phyloP scores from a whole-genome alignment of 768 basidiomycete genomes.

The Amanita fuliginea region DNA sequence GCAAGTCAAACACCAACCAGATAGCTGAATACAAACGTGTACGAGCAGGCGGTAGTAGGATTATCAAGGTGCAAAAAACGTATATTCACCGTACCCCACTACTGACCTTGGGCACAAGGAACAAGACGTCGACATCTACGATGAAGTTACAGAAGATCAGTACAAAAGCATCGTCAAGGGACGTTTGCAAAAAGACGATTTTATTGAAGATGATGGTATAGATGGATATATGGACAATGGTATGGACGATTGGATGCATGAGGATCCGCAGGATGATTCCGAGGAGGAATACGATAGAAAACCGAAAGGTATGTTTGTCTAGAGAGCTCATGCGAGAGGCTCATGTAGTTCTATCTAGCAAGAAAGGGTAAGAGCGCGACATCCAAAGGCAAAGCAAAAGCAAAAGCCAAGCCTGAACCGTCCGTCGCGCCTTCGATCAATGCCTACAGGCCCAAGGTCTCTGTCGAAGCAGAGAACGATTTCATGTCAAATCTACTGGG shows the following conservation, averaged over 20 bases:
- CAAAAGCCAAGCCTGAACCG: slow-evolving; percentile 38
- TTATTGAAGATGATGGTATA: slow-evolving; percentile 90
- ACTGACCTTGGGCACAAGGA: slow-evolving; percentile 19
- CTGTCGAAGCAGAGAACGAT: slow-evolving; percentile 75
- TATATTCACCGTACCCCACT: background rate
- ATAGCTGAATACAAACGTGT: slow-evolving; percentile 51
- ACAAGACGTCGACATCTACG: slow-evolving; percentile 67
- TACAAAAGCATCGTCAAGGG: slow-evolving; percentile 79
- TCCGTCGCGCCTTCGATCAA: slow-evolving; percentile 51
- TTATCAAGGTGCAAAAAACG: slow-evolving; percentile 38
- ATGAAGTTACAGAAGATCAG: slow-evolving; percentile 83
- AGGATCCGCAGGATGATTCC: slow-evolving; percentile 42
- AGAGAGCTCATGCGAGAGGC: background rate
- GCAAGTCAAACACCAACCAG: slow-evolving; percentile 30
- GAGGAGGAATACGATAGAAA: slow-evolving; percentile 40
- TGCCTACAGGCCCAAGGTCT: slow-evolving; percentile 70
- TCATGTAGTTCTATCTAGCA: slow-evolving; percentile 14
- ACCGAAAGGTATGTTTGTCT: slow-evolving; percentile 26
- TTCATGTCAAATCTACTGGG: slow-evolving; percentile 81
- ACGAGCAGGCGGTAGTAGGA: slow-evolving; percentile 46
- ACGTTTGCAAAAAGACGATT: slow-evolving; percentile 81
- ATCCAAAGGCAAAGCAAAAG: slow-evolving; percentile 31
- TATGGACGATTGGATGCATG: slow-evolving; percentile 84
- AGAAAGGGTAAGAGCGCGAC: slow-evolving; percentile 30
- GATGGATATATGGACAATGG: slow-evolving; percentile 93